Percentiles rank a stretch among this genome's conserved stretches.
Conservation (phyloP, 208 protist genomes). For the Trypanosoma theileri region DNA sequence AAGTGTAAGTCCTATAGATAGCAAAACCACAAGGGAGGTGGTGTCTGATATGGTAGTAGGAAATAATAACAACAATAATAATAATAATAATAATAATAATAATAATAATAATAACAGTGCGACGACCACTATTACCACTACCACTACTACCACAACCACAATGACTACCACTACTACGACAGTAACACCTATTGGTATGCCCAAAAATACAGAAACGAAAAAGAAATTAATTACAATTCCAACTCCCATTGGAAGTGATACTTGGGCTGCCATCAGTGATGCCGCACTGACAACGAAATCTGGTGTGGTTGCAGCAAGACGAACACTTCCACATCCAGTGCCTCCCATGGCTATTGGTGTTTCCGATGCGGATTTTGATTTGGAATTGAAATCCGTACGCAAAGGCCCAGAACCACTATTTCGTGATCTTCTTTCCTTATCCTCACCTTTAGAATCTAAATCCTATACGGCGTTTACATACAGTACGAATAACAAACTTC, state of each 20-base stretch:
- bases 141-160: not conserved
- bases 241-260: slow-evolving; percentile 24
- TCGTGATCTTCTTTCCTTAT: slow-evolving; percentile 12
- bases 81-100: no score
- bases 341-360: slow-evolving; percentile 22
- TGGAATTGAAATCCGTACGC: not conserved
- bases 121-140: not conserved
- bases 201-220: not conserved
- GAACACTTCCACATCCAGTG: slow-evolving; percentile 6
- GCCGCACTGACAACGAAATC: slow-evolving; percentile 7
- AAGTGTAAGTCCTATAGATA: no score
- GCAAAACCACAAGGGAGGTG: no score
- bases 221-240: slow-evolving; percentile 15
- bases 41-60: no score
- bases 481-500: not conserved
- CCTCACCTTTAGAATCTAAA: slow-evolving; percentile 6
- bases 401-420: slow-evolving; percentile 19
- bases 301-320: slow-evolving; percentile 14
- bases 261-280: slow-evolving; percentile 21
- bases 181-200: not conserved
- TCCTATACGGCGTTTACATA: not conserved
- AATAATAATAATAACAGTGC: not conserved
- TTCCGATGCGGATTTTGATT: not conserved
- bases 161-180: not conserved
- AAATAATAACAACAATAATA: no score